Conservation (phyloP, 192 early-diverging fungal species). For the Funneliformis mosseae region DNA sequence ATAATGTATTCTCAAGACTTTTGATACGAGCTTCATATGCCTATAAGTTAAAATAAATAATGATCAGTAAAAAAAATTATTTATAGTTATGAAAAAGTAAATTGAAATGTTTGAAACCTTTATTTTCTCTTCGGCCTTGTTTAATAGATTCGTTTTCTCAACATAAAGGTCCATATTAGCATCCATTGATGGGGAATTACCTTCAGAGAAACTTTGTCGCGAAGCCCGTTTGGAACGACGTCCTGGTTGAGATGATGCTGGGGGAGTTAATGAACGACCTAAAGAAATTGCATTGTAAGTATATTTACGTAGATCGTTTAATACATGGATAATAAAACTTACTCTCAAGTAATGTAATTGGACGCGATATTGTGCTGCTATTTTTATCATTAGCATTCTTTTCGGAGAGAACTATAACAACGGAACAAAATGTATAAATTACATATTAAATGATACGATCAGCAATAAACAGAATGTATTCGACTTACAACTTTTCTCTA, state of each 20-base stretch:
- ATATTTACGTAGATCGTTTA: background rate
- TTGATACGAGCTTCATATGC: conserved; percentile 48
- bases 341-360: background rate
- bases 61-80: background rate
- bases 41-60: conserved; percentile 1
- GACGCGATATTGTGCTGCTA: background rate
- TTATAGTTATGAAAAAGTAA: background rate
- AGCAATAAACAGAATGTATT: background rate
- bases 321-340: background rate
- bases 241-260: conserved; percentile 3
- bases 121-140: conserved; percentile 34
- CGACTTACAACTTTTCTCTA: conserved; percentile 46
- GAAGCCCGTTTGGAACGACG: background rate
- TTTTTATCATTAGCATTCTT: background rate
- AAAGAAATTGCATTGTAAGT: background rate
- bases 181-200: background rate
- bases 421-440: background rate
- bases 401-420: background rate
- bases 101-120: conserved; percentile 27
- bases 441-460: background rate
- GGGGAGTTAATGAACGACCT: background rate
- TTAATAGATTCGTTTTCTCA: conserved; percentile 29
- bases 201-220: conserved; percentile 30
- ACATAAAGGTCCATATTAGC: conserved; percentile 14
- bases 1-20: conserved; percentile 43